Base-by-base conservation (phyloP, 371 early-diverging fungal species). In the Funneliformis caledonium region DNA sequence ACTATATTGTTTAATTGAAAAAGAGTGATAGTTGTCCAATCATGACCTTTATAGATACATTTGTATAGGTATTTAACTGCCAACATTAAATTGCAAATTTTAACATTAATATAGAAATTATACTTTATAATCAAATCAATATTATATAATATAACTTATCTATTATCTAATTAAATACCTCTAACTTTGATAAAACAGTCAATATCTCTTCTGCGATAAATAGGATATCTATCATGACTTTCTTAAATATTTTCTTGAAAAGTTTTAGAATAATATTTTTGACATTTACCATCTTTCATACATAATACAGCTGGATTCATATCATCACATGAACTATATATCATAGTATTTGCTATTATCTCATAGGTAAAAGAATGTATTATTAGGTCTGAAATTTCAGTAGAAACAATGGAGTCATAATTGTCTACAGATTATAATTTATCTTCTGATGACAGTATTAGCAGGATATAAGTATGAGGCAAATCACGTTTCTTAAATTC, bases 401-500 rank as follows among this genome's bases (percentile, higher is more conserved):
- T n/a, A n/a, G n/a, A n/a, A n/a, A n/a, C n/a, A n/a, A n/a, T 69
- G 0, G 33, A 14, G 0, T 7, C 33, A 2, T 26, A 88, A 68
- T 1, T 84, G 80, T 3, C 84, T 83, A 59, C 85, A 85, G 33
- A 82, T 80, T 72, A 81, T 78, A 33, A 82, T 83, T 16, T 84
- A 37, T 0, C n/a, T n/a, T n/a, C n/a, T n/a, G n/a, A n/a, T n/a
- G n/a, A n/a, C n/a, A n/a, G n/a, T n/a, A n/a, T n/a, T 85, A 82
- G 2, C 83, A 47, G 50, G 83, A 85, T 68, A 83, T 85, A 56
- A 83, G 59, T 62, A n/a, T n/a, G n/a, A n/a, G n/a, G n/a, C n/a
- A n/a, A n/a, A n/a, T n/a, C n/a, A n/a, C n/a, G n/a, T n/a, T 84
- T 87, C 68, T 84, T 86, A 52, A 84, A 85, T 65, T 85, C 84